Conservation (phyloP, 208 protist genomes). For the Trichomonas tenax region DNA sequence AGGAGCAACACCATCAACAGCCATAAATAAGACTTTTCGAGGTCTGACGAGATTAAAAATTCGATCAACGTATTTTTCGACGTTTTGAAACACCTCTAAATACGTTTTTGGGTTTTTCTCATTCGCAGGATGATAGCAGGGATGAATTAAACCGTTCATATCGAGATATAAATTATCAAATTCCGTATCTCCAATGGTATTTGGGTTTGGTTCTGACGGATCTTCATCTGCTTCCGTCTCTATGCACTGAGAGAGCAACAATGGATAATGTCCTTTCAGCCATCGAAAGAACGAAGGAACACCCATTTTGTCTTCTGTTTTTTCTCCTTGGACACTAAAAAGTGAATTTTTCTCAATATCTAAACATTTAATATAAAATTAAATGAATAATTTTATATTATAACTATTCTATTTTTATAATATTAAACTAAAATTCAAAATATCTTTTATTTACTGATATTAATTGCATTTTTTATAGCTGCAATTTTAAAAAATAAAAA, state of each 20-base stretch:
- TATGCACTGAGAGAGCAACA: not conserved
- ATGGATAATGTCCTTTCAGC: not conserved
- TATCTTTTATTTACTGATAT: too few species aligned
- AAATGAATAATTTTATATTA: too few species aligned
- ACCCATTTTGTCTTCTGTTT: not conserved
- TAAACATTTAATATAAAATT: too few species aligned
- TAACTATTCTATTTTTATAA: too few species aligned
- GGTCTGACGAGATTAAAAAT: conserved; percentile 86
- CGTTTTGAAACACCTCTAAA: conserved; percentile 59
- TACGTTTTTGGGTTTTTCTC: conserved; percentile 36
- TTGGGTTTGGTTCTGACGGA: conserved; percentile 26
- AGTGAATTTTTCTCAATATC: too few species aligned
- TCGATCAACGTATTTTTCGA: conserved; percentile 88
- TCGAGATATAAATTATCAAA: conserved; percentile 98
- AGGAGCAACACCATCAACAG: conserved; percentile 79
- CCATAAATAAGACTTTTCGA: conserved; percentile 85
- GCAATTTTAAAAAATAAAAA: too few species aligned
- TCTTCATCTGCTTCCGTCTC: not conserved
- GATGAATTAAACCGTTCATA: conserved; percentile 98
- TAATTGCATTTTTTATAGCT: too few species aligned
- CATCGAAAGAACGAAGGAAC: conserved; percentile 18
- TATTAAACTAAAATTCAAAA: too few species aligned
- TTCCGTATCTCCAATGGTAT: conserved; percentile 66
- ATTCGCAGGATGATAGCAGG: conserved; percentile 87
- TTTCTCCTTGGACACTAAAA: too few species aligned